phyloP scores from a whole-genome alignment of 2,329 filamentous ascomycete genomes.

The Penicillium aurantiogriseum region DNA sequence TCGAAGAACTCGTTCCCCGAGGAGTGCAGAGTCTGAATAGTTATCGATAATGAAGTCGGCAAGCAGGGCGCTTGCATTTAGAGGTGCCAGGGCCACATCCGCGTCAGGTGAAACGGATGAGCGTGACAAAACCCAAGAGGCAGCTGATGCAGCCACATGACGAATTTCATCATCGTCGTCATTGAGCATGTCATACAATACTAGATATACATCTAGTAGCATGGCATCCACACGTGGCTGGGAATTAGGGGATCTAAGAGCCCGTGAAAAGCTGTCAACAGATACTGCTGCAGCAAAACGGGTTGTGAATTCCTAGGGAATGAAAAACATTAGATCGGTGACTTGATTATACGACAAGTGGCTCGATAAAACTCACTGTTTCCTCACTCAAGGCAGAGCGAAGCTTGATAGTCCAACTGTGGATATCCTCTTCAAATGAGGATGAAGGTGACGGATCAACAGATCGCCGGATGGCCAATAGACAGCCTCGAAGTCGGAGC shows the following conservation, averaged over 20 bases:
- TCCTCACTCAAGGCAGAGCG: conserved; percentile 43
- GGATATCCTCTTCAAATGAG: conserved; percentile 26
- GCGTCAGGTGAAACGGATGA: conserved; percentile 30
- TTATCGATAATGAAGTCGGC: conserved; percentile 35
- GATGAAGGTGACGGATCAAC: conserved; percentile 9
- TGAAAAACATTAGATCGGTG: not conserved
- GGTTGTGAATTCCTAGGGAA: conserved; percentile 40
- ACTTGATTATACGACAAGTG: not conserved
- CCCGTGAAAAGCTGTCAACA: conserved; percentile 33
- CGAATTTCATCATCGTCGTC: conserved; percentile 93
- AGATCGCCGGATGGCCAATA: conserved; percentile 31
- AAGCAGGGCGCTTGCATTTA: conserved; percentile 48
- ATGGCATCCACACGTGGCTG: conserved; percentile 24
- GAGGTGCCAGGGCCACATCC: conserved; percentile 44
- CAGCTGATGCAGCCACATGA: conserved; percentile 54
- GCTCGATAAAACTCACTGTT: conserved; percentile 32
- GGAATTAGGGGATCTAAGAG: conserved; percentile 42
- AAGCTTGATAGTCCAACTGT: conserved; percentile 35
- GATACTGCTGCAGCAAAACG: conserved; percentile 39
- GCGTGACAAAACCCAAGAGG: conserved; percentile 39
- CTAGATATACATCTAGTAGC: conserved; percentile 59
- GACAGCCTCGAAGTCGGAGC: conserved; percentile 39
- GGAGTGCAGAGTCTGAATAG: conserved; percentile 33
- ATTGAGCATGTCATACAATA: conserved; percentile 73
- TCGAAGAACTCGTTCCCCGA: conserved; percentile 38